A percentile compares a stretch with the other conserved stretches of the same genome.
Conservation (phyloP, 1,284 basidiomycete species). For the Boletellus deceptivus region DNA sequence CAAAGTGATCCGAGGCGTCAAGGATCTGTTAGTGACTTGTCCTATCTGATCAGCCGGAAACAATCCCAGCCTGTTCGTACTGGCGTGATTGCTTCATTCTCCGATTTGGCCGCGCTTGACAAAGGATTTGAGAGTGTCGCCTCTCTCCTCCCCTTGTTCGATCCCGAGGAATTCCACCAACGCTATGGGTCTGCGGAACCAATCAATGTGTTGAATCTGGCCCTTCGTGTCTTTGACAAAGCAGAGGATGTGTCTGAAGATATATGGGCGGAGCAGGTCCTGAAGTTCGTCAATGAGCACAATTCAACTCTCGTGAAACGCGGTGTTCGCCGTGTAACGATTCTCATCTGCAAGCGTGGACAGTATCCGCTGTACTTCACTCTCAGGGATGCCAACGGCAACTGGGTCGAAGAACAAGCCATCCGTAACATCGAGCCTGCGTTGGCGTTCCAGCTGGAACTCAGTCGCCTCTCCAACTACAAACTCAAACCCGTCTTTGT, state of each 20-base stretch:
- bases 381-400: conserved; percentile 71
- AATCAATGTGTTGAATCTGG: conserved; percentile 93
- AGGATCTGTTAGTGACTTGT: conserved; percentile 91
- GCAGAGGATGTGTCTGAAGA: conserved; percentile 77
- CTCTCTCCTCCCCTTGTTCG: conserved; percentile 69
- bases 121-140: conserved; percentile 75
- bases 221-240: conserved; percentile 79
- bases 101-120: conserved; percentile 67
- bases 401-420: conserved; percentile 93
- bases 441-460: conserved; percentile 96
- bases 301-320: conserved; percentile 63
- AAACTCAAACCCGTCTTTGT: conserved; percentile 93
- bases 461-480: conserved; percentile 95
- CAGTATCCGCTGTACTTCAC: conserved; percentile 97
- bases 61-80: conserved; percentile 85
- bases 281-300: conserved; percentile 73
- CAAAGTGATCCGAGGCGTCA: conserved; percentile 52
- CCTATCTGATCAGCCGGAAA: conserved; percentile 81
- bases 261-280: conserved; percentile 76
- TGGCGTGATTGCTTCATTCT: conserved; percentile 89
- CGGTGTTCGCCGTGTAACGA: conserved; percentile 89
- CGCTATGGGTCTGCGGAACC: conserved; percentile 74
- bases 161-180: conserved; percentile 65
- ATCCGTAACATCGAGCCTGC: conserved; percentile 99
- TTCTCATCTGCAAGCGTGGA: conserved; percentile 88